Conservation (phyloP, 208 protist genomes). For the Trypanosoma congolense region DNA sequence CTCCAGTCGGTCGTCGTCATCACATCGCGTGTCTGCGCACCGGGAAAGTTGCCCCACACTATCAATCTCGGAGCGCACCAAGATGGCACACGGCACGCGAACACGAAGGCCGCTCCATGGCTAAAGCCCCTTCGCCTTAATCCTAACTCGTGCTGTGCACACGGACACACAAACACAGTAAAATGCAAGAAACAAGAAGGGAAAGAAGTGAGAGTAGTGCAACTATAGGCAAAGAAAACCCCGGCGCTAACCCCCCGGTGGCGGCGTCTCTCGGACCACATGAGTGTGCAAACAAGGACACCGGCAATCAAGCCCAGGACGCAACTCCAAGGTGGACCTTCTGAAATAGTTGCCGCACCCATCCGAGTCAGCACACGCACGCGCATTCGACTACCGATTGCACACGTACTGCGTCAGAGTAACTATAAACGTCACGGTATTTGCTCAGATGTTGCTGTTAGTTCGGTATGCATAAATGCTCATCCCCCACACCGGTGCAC, state of each 20-base stretch:
- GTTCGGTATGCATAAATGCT: background rate
- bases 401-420: constrained; percentile 1
- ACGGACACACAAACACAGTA: too few species aligned
- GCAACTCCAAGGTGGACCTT: constrained; percentile 30
- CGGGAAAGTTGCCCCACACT: too few species aligned
- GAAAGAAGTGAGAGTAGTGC: background rate
- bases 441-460: constrained; percentile 16
- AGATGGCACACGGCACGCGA: too few species aligned
- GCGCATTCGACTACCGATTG: too few species aligned
- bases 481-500: constrained; percentile 1
- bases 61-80: too few species aligned
- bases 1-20: too few species aligned
- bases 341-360: background rate
- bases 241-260: background rate
- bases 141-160: too few species aligned
- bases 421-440: constrained; percentile 2
- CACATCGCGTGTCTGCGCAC: too few species aligned
- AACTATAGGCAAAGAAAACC: constrained; percentile 2
- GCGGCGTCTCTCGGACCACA: constrained; percentile 11
- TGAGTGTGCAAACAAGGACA: constrained; percentile 23
- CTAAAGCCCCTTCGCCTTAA: too few species aligned
- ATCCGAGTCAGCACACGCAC: too few species aligned
- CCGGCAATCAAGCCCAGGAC: constrained; percentile 11
- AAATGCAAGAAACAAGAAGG: constrained; percentile 3
- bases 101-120: too few species aligned